Conservation (phyloP, 345 rosid genomes). For the Anacardium occidentale region DNA sequence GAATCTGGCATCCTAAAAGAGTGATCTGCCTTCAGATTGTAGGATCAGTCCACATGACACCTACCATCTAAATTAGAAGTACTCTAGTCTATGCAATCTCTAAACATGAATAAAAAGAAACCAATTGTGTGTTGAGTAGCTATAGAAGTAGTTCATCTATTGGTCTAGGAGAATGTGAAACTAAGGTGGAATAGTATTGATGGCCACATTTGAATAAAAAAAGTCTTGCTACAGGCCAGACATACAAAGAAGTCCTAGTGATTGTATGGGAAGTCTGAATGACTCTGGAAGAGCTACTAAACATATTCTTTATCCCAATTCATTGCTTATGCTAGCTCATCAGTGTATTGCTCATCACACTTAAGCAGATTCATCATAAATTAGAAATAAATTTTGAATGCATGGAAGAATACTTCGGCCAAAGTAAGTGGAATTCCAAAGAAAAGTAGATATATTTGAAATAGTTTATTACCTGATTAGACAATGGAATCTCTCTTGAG, state of each 20-base stretch:
- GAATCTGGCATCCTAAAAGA: not conserved
- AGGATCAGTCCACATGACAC: not conserved
- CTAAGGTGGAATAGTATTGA: not conserved
- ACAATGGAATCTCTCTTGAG: slow-evolving; percentile 64
- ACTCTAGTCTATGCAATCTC: not conserved
- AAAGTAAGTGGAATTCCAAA: slow-evolving; percentile 5
- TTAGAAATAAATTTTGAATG: not conserved
- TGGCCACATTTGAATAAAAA: not conserved
- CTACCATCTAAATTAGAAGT: not conserved
- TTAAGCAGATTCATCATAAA: not conserved
- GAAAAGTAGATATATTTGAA: slow-evolving; percentile 9
- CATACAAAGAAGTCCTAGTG: not conserved
- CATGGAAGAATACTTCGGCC: not conserved
- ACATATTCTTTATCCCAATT: not conserved
- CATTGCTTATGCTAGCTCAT: not conserved
- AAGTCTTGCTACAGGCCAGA: not conserved
- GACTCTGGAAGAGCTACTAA: not conserved
- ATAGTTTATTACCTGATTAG: slow-evolving; percentile 65
- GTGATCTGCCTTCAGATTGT: not conserved
- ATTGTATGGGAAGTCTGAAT: not conserved
- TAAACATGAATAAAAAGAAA: not conserved
- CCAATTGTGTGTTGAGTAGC: not conserved
- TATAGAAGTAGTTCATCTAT: not conserved
- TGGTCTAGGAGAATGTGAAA: not conserved
- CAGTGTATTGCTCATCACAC: not conserved